Conservation (phyloP, 495 filamentous ascomycete species). For the Viridothelium virens region DNA sequence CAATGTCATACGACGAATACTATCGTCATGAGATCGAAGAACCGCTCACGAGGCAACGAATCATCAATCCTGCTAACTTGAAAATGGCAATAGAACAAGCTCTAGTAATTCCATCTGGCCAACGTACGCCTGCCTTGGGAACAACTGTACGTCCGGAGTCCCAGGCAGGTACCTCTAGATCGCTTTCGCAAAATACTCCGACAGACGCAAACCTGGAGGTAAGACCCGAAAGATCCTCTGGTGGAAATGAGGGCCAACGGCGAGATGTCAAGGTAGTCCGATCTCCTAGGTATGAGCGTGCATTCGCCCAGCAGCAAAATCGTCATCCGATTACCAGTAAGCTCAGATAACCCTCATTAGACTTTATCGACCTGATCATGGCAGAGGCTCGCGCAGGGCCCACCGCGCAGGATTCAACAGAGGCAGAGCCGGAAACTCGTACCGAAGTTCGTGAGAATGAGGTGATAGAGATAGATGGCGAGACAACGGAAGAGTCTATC, state of each 20-base stretch:
- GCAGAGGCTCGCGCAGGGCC: not conserved
- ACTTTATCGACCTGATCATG: not conserved
- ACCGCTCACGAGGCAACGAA: constrained; percentile 1
- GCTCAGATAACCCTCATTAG: not conserved
- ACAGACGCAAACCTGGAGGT: not conserved
- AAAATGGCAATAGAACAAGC: not conserved
- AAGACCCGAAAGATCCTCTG: not conserved
- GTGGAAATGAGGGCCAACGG: not conserved
- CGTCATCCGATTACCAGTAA: no score
- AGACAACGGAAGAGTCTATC: not conserved
- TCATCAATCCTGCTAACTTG: not conserved
- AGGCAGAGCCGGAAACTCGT: not conserved
- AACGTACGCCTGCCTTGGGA: not conserved
- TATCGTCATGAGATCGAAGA: constrained; percentile 23
- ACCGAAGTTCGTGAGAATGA: not conserved
- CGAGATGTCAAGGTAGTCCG: not conserved
- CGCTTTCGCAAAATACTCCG: not conserved
- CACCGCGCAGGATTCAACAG: not conserved
- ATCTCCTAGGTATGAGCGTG: no score
- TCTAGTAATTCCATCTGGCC: not conserved
- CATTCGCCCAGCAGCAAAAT: no score
- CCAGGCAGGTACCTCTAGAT: not conserved
- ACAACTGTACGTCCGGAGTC: not conserved
- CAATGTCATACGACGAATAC: constrained; percentile 21
- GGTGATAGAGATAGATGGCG: not conserved